Base-by-base conservation (phyloP, 2,329 filamentous ascomycete species). In the Rutstroemia sp. region DNA sequence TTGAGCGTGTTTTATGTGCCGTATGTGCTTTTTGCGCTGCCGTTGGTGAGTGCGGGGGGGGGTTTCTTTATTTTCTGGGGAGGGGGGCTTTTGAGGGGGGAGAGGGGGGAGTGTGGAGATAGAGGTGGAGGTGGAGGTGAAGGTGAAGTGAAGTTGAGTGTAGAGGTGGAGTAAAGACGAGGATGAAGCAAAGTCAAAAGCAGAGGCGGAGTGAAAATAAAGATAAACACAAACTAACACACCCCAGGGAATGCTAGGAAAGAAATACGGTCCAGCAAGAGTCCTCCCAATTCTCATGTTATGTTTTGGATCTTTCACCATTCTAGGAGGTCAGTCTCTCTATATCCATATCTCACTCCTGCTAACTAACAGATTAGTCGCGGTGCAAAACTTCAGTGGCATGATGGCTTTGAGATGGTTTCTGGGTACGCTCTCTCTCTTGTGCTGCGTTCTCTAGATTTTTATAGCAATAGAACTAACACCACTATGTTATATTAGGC, bases 1-100 rank as follows among this genome's bases (percentile, higher is more conserved):
- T 71, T 90, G 38, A 79, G 77, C 52, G 83, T 91, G 61, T 91
- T 91, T 75, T 91, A 87, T 70, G 76, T 90, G 6, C 87, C 87
- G 0, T 90, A 87, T 67, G 86, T 89, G 38, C 66, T 90, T 3
- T 86, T 83, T 54, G 86, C 84, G 1, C 85, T 84, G 0, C 81
- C 83, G 1, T 70, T 88, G 16, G 72, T 73, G 52, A 58, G 63
- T 62, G 14, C 8, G 5, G 16, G 18, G 2, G 25, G 18, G 18
- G 18, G 19, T 23, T 1, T 9, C 39, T 9, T 38, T 44, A 10
- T 23, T 23, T 23, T 23, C 23, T 23, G n/a, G n/a, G n/a, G n/a
- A n/a, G n/a, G n/a, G n/a, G n/a, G n/a, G n/a, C n/a, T n/a, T n/a
- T n/a, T n/a, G 27, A 10, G 27, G 9, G 7, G 6, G 27, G 27